Evolutionary conservation across 805 yeast genomes (phyloP).

Genomic region (Ogataea allantospora): DNA sequence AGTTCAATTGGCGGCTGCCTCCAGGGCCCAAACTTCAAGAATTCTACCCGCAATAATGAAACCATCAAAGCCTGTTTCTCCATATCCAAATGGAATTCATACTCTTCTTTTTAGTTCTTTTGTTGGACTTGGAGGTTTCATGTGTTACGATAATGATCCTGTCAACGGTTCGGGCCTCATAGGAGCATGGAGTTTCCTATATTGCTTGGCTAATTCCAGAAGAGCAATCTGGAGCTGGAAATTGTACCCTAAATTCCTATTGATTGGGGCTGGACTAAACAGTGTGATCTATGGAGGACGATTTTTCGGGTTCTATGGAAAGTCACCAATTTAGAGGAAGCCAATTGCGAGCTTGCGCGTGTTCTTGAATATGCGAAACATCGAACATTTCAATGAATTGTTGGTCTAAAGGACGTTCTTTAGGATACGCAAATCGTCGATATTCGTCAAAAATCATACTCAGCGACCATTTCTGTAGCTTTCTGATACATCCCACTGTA

Average conservation of each 20-base stretch:
- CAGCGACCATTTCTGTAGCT: constrained; percentile 88
- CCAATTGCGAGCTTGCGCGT: constrained; percentile 53
- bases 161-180: constrained; percentile 79
- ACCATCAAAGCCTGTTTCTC: constrained; percentile 17
- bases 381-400: constrained; percentile 91
- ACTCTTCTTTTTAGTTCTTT: constrained; percentile 57
- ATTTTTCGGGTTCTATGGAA: constrained; percentile 46
- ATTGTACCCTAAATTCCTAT: constrained; percentile 59
- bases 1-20: constrained; percentile 15
- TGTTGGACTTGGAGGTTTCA: constrained; percentile 65
- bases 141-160: constrained; percentile 73
- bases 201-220: constrained; percentile 67
- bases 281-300: constrained; percentile 67
- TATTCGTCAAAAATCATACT: constrained; percentile 96
- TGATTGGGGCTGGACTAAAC: constrained; percentile 59
- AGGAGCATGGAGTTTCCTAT: constrained; percentile 78
- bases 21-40: constrained; percentile 13
- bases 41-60: constrained; percentile 13
- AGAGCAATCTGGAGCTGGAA: constrained; percentile 54
- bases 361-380: constrained; percentile 54
- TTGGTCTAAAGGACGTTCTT: constrained; percentile 92
- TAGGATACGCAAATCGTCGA: constrained; percentile 90
- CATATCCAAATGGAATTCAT: constrained; percentile 29
- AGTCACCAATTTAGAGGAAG: constrained; percentile 69
- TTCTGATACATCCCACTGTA: constrained; percentile 85